These are phyloP conservation scores for Magnaporthiopsis incrustans DNA, from an alignment of 2,329 filamentous ascomycete genomes.

Conservation along the genomic window DNA sequence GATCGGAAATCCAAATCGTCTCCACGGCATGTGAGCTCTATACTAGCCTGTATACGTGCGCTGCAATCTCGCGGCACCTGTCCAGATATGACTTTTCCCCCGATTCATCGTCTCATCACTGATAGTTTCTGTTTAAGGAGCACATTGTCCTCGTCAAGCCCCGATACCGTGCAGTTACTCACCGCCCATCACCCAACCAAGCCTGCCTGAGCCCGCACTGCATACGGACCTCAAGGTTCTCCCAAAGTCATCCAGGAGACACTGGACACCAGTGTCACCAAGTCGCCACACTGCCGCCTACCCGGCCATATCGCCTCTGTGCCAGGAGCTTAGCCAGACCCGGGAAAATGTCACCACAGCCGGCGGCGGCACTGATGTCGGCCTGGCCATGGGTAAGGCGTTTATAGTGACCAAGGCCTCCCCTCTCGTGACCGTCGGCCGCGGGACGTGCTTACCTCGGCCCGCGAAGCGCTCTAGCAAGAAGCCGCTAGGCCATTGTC, in stretches of 20 bases:
- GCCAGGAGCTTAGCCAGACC: constrained; percentile 11
- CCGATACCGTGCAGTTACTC: neutral
- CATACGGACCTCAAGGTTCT: neutral
- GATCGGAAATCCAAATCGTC: too few relatives aligned
- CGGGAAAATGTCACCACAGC: constrained; percentile 21
- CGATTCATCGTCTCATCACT: too few relatives aligned
- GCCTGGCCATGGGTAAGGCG: constrained; percentile 11
- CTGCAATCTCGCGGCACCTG: too few relatives aligned
- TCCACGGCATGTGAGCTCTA: too few relatives aligned
- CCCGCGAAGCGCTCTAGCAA: constrained; percentile 4
- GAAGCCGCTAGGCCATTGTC: constrained; percentile 2
- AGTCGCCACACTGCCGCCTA: neutral
- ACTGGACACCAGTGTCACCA: constrained; percentile 7
- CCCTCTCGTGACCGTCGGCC: constrained; percentile 11
- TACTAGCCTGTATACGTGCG: too few relatives aligned
- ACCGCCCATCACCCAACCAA: neutral
- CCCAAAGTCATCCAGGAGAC: too few relatives aligned
- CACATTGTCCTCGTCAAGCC: too few relatives aligned
- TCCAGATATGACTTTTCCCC: too few relatives aligned
- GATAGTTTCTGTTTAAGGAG: too few relatives aligned
- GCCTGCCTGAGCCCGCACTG: neutral
- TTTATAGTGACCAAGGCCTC: constrained; percentile 9
- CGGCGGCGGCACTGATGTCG: constrained; percentile 11
- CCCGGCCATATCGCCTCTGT: constrained; percentile 12
- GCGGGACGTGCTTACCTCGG: constrained; percentile 8